Evolutionary conservation across 2,329 filamentous ascomycete genomes (phyloP).

Genomic region (Alternaria longipes): DNA sequence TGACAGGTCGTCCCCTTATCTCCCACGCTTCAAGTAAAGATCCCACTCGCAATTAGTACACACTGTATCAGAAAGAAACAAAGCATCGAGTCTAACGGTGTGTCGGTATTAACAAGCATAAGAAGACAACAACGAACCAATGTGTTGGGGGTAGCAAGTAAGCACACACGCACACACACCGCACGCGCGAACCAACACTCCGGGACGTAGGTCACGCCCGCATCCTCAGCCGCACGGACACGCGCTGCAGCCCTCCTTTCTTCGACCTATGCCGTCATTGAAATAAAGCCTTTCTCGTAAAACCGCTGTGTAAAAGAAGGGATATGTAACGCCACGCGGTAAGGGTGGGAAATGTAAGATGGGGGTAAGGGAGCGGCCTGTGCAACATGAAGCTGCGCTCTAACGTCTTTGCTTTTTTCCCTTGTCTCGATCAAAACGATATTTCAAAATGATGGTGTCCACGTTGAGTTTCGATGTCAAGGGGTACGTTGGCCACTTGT

Average conservation of each 20-base stretch:
- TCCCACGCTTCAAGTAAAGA: constrained; percentile 6
- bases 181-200: constrained; percentile 6
- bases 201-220: constrained; percentile 12
- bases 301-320: constrained; percentile 18
- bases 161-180: not conserved
- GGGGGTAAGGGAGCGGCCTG: constrained; percentile 13
- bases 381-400: constrained; percentile 24
- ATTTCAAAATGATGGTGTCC: constrained; percentile 12
- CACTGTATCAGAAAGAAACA: constrained; percentile 8
- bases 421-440: constrained; percentile 14
- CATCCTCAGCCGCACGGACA: constrained; percentile 8
- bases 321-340: constrained; percentile 18
- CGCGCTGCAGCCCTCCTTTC: not conserved
- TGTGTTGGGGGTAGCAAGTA: constrained; percentile 1
- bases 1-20: constrained; percentile 13
- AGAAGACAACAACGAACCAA: constrained; percentile 11
- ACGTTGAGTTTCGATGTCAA: constrained; percentile 10
- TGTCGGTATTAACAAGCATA: not conserved
- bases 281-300: constrained; percentile 11
- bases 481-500: constrained; percentile 3
- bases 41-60: constrained; percentile 10
- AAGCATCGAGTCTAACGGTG: constrained; percentile 1
- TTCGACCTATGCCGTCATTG: constrained; percentile 11
- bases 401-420: constrained; percentile 23
- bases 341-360: constrained; percentile 20